Percentiles rank a stretch among this genome's conserved stretches.
Evolutionary conservation across 2,329 filamentous ascomycete species (phyloP).

Genomic region (Cercospora zeina): DNA sequence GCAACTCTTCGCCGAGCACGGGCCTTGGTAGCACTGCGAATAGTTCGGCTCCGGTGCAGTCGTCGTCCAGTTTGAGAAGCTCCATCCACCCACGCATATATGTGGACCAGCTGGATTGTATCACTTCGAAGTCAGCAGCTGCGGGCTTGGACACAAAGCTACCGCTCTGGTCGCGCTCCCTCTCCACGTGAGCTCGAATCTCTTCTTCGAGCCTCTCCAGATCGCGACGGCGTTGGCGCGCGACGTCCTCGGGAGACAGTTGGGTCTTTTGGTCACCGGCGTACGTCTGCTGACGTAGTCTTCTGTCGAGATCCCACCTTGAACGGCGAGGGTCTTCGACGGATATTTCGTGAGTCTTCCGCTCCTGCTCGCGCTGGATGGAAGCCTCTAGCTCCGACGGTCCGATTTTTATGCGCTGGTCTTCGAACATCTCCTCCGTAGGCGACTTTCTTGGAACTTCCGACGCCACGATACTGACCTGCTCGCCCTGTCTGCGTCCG

Average conservation of each 20-base stretch:
- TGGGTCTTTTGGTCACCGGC: neutral
- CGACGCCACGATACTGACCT: neutral
- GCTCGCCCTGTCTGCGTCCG: neutral
- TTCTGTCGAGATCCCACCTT: constrained; percentile 1
- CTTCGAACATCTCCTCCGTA: neutral
- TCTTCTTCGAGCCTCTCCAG: constrained; percentile 7
- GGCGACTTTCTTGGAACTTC: neutral
- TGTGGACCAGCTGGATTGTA: constrained; percentile 10
- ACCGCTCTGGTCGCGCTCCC: neutral
- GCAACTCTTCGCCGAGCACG: neutral
- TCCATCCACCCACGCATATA: constrained; percentile 13
- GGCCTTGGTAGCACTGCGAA: constrained; percentile 6
- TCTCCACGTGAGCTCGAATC: constrained; percentile 1
- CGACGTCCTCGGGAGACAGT: neutral
- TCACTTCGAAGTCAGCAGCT: neutral
- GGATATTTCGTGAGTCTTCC: neutral
- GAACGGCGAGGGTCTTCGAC: neutral
- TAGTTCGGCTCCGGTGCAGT: neutral
- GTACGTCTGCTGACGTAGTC: neutral
- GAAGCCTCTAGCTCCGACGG: neutral
- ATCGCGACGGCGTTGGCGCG: constrained; percentile 2
- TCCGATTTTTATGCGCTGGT: neutral
- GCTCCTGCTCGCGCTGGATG: constrained; percentile 3
- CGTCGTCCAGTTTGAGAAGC: constrained; percentile 2
- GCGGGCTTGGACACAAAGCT: neutral